A percentile compares a stretch with the other conserved stretches of the same genome.
phyloP scores from a whole-genome alignment of 2,329 filamentous ascomycete genomes.

The Epichloe amarillans region DNA sequence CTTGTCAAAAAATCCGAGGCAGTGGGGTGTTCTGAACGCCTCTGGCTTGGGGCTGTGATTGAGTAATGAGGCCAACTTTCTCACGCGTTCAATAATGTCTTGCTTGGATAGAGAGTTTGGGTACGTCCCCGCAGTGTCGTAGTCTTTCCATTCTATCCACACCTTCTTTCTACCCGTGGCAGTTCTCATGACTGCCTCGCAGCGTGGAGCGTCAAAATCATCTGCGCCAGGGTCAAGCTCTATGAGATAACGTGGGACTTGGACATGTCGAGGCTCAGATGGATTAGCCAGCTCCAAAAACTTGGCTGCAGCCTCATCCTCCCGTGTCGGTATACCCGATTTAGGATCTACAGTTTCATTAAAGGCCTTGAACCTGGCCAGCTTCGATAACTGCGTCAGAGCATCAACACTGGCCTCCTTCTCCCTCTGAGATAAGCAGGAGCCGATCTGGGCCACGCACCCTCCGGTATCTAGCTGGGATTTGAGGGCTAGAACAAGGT shows the following conservation, averaged over 20 bases:
- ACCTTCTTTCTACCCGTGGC: conserved; percentile 24
- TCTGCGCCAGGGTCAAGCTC: conserved; percentile 20
- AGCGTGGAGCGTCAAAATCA: conserved; percentile 22
- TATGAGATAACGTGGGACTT: conserved; percentile 22
- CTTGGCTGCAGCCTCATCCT: conserved; percentile 24
- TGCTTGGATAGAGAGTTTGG: conserved; percentile 26
- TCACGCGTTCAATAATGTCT: conserved; percentile 29
- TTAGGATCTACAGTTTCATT: conserved; percentile 31
- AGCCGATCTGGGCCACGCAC: conserved; percentile 3
- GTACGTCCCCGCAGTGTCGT: conserved; percentile 22
- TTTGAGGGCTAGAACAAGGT: conserved; percentile 32
- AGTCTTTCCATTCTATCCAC: conserved; percentile 40
- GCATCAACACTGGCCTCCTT: conserved; percentile 26
- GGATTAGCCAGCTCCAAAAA: conserved; percentile 27
- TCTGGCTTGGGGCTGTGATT: conserved; percentile 33
- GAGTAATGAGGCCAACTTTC: conserved; percentile 33
- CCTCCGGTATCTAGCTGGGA: conserved; percentile 24
- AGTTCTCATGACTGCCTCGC: conserved; percentile 25
- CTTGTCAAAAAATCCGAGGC: conserved; percentile 37
- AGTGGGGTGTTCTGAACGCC: conserved; percentile 36
- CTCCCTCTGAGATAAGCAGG: conserved; percentile 21
- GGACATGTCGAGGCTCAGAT: conserved; percentile 18
- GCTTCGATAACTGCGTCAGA: conserved; percentile 26
- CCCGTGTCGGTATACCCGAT: conserved; percentile 14
- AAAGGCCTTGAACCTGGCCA: conserved; percentile 39